phyloP scores from a whole-genome alignment of 2,329 filamentous ascomycete species.

The Alternaria metachromatica region DNA sequence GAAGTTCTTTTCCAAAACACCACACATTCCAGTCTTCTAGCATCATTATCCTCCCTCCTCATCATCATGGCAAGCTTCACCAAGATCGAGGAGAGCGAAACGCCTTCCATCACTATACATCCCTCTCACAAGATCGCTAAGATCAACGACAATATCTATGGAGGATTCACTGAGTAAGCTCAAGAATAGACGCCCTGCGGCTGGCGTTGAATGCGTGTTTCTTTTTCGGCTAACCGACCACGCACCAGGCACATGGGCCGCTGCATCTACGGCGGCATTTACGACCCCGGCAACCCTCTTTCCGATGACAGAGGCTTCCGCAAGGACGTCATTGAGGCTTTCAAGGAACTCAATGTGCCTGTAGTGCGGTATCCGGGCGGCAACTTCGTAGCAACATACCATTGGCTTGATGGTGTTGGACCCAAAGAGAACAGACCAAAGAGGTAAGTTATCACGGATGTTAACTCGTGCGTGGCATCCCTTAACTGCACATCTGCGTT shows the following conservation, averaged over 20 bases:
- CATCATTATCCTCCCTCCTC: background rate
- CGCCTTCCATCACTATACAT: constrained; percentile 70
- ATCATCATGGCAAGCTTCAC: constrained; percentile 74
- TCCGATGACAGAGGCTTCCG: constrained; percentile 78
- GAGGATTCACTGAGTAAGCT: constrained; percentile 80
- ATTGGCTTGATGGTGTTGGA: constrained; percentile 83
- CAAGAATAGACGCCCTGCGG: constrained; percentile 9
- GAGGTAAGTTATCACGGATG: constrained; percentile 46
- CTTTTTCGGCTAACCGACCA: constrained; percentile 31
- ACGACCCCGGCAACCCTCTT: constrained; percentile 76
- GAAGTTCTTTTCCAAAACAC: background rate
- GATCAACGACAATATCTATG: constrained; percentile 82
- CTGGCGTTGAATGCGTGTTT: constrained; percentile 2
- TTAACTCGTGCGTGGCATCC: background rate
- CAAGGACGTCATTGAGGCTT: constrained; percentile 75
- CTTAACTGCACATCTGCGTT: background rate
- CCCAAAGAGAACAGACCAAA: constrained; percentile 71
- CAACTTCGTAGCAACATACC: constrained; percentile 85
- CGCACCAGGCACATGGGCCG: constrained; percentile 78
- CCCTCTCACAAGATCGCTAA: constrained; percentile 69
- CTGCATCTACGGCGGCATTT: constrained; percentile 87
- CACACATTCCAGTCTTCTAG: background rate
- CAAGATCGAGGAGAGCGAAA: constrained; percentile 66
- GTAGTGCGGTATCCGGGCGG: constrained; percentile 83
- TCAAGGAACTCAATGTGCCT: constrained; percentile 76